Conservation (phyloP, 2,329 filamentous ascomycete species). For the Colletotrichum sp. region DNA sequence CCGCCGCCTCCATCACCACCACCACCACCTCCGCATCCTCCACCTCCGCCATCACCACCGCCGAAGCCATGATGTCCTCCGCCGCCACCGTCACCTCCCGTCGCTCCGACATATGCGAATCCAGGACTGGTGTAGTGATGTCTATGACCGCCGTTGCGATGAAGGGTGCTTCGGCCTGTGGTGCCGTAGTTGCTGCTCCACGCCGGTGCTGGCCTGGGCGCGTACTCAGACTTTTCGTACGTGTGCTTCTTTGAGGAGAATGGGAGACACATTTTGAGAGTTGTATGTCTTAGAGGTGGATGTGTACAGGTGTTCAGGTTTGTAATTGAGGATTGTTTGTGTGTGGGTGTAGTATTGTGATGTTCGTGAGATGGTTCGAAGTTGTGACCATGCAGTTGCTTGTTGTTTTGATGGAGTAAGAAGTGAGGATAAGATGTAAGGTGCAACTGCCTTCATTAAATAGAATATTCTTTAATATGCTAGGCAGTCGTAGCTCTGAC, state of each 20-base stretch:
- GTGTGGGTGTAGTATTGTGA: neutral
- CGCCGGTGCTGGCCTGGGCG: neutral
- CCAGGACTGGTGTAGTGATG: neutral
- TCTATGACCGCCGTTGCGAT: neutral
- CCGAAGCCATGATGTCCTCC: neutral
- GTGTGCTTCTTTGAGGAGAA: neutral
- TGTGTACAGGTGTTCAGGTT: neutral
- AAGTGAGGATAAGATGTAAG: neutral
- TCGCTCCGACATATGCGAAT: neutral
- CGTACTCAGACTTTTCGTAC: neutral
- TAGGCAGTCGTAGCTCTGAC: neutral
- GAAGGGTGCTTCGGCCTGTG: neutral
- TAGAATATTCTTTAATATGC: neutral
- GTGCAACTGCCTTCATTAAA: neutral
- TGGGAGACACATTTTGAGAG: neutral
- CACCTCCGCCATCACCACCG: neutral
- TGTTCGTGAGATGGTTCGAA: neutral
- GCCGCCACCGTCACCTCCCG: neutral
- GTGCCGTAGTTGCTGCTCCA: neutral
- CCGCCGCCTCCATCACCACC: neutral
- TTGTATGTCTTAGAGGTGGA: fast-evolving
- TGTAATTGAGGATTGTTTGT: neutral
- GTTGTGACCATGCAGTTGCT: neutral
- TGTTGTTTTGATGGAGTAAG: neutral
- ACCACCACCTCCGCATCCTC: neutral